phyloP scores from a whole-genome alignment of 2,329 filamentous ascomycete species.

The Helminthosporium solani region DNA sequence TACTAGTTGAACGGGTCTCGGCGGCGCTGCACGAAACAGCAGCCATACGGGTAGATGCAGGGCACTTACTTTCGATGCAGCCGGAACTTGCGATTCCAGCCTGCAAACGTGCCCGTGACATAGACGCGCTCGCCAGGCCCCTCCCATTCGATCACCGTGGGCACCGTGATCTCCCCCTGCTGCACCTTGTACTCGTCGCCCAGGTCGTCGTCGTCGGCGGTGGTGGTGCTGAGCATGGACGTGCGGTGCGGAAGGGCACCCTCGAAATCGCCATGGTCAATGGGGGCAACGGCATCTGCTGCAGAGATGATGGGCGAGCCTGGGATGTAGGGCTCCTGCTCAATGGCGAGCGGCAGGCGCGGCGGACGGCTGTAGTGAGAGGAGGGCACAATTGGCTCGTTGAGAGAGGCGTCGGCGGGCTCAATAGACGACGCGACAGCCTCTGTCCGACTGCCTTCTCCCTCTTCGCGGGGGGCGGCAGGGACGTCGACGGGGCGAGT shows the following conservation, averaged over 20 bases:
- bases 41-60: slow-evolving; percentile 24
- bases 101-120: slow-evolving; percentile 94
- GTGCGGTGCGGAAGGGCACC: slow-evolving; percentile 57
- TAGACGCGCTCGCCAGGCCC: slow-evolving; percentile 85
- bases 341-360: slow-evolving; percentile 86
- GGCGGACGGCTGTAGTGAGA: slow-evolving; percentile 68
- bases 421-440: slow-evolving; percentile 27
- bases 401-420: slow-evolving; percentile 26
- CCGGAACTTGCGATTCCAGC: slow-evolving; percentile 93
- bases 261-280: slow-evolving; percentile 48
- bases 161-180: slow-evolving; percentile 75
- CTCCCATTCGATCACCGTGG: slow-evolving; percentile 81
- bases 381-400: slow-evolving; percentile 43
- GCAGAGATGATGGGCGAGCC: slow-evolving; percentile 85
- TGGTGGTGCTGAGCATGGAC: slow-evolving; percentile 57
- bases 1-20: slow-evolving; percentile 24
- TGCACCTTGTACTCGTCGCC: slow-evolving; percentile 66
- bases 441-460: slow-evolving; percentile 10
- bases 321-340: slow-evolving; percentile 84
- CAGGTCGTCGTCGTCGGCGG: slow-evolving; percentile 65
- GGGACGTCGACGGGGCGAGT: slow-evolving; percentile 45
- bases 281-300: slow-evolving; percentile 58
- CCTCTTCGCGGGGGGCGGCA: slow-evolving; percentile 20
- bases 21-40: slow-evolving; percentile 12
- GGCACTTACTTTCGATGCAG: slow-evolving; percentile 77